Percentiles rank a stretch among this genome's conserved stretches.
These are phyloP conservation scores for Sordaria brevicollis DNA, from an alignment of 495 filamentous ascomycete species.

Conservation along the genomic window DNA sequence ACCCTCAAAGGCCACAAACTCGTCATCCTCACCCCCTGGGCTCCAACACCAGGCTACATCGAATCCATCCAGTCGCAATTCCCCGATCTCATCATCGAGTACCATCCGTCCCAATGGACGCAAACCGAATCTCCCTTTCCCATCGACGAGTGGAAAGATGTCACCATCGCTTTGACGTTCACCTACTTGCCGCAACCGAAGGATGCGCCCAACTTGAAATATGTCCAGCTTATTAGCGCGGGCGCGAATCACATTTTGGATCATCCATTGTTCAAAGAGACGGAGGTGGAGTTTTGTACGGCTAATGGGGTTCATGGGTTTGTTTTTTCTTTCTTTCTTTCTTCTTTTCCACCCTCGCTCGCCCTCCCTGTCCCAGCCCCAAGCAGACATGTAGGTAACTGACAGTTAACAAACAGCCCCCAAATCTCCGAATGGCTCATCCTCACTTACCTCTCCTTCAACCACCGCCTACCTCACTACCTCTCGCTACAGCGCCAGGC, in stretches of 20 bases:
- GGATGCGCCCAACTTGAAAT: constrained; percentile 47
- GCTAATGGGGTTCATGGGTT: constrained; percentile 65
- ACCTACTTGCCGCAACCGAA: constrained; percentile 34
- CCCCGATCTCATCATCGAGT: constrained; percentile 39
- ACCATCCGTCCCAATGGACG: constrained; percentile 6
- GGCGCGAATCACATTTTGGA: constrained; percentile 59
- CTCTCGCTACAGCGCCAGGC: constrained; percentile 27
- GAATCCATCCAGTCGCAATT: constrained; percentile 36
- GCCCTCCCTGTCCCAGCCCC: background rate
- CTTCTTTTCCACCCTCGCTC: background rate
- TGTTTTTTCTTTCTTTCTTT: background rate
- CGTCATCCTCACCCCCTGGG: constrained; percentile 36
- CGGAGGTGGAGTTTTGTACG: constrained; percentile 56
- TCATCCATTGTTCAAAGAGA: constrained; percentile 53
- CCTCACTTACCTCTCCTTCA: constrained; percentile 37
- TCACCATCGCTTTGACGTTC: constrained; percentile 56
- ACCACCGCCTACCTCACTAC: constrained; percentile 27
- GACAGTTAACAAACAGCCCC: constrained; percentile 29
- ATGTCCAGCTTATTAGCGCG: constrained; percentile 68
- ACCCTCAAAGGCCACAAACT: constrained; percentile 35
- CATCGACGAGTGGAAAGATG: constrained; percentile 43
- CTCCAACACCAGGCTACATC: constrained; percentile 28
- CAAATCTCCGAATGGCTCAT: constrained; percentile 78
- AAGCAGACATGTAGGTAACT: background rate
- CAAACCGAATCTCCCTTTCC: background rate